phyloP scores from a whole-genome alignment of 2,329 filamentous ascomycete species.

The Periconia digitata region DNA sequence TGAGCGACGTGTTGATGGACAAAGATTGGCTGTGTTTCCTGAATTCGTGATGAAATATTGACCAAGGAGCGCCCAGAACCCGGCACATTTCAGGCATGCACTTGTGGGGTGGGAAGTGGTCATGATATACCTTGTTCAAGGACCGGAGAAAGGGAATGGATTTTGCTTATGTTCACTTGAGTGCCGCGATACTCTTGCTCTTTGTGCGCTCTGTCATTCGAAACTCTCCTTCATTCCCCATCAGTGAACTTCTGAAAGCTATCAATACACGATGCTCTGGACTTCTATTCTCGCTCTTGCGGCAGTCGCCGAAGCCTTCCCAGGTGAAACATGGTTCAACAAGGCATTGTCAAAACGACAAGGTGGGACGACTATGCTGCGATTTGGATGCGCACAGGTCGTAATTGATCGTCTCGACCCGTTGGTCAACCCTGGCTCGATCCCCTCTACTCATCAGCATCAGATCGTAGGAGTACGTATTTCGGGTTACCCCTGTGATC shows the following conservation, averaged over 20 bases:
- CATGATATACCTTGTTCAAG: neutral
- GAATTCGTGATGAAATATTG: neutral
- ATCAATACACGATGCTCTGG: slow-evolving; percentile 22
- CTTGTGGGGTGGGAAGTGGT: neutral
- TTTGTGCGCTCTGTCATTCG: neutral
- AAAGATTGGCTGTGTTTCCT: neutral
- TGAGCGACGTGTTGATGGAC: neutral
- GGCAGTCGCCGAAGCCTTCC: slow-evolving; percentile 21
- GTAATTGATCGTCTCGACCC: slow-evolving; percentile 37
- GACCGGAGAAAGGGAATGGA: neutral
- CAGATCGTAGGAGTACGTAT: slow-evolving; percentile 41
- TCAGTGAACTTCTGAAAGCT: neutral
- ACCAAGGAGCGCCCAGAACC: neutral
- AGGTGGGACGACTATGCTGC: slow-evolving; percentile 31
- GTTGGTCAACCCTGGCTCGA: slow-evolving; percentile 40
- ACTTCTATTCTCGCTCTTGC: slow-evolving; percentile 22
- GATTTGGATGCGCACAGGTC: slow-evolving; percentile 35
- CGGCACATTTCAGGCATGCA: neutral
- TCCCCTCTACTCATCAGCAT: slow-evolving; percentile 41
- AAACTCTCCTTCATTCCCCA: neutral
- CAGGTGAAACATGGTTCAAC: slow-evolving; percentile 13
- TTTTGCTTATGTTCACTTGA: neutral
- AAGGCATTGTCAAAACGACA: slow-evolving; percentile 16
- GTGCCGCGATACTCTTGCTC: neutral
- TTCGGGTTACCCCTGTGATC: too few species aligned